phyloP scores from a whole-genome alignment of 306 rosid species.

The Prunus fruticosa region DNA sequence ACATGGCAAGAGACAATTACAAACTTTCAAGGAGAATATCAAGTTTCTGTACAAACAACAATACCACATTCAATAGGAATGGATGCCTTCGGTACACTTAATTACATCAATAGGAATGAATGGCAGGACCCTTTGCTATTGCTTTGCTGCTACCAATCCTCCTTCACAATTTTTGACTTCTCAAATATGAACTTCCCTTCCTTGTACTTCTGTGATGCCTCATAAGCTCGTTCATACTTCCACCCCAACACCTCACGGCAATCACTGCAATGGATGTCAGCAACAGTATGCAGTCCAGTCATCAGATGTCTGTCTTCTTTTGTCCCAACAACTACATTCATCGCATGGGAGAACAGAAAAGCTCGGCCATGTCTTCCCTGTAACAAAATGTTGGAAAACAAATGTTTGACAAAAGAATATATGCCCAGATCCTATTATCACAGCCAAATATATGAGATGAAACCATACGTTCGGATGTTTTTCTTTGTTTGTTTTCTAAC shows the following conservation, averaged over 20 bases:
- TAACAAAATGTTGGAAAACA: constrained; percentile 25
- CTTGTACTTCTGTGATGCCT: constrained; percentile 91
- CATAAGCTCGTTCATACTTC: constrained; percentile 91
- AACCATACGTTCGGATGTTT: neutral
- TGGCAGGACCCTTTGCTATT: constrained; percentile 15
- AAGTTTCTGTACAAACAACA: constrained; percentile 53
- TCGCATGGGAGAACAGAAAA: constrained; percentile 92
- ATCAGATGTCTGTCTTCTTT: constrained; percentile 87
- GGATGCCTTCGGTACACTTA: constrained; percentile 13
- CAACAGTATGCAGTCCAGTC: constrained; percentile 97
- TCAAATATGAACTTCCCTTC: constrained; percentile 97
- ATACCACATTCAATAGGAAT: neutral
- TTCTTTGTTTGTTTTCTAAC: neutral
- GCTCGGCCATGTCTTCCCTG: constrained; percentile 95
- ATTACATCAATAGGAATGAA: constrained; percentile 31
- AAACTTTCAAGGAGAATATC: constrained; percentile 33
- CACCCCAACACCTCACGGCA: constrained; percentile 91
- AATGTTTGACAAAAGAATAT: constrained; percentile 11
- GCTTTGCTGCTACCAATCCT: constrained; percentile 66
- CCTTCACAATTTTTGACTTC: constrained; percentile 87
- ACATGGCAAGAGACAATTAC: constrained; percentile 51
- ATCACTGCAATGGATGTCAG: constrained; percentile 78
- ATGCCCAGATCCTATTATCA: neutral
- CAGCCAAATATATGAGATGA: neutral
- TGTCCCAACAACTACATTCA: constrained; percentile 77